Conservation (phyloP, 2,329 filamentous ascomycete species). For the Colletotrichum siamense region DNA sequence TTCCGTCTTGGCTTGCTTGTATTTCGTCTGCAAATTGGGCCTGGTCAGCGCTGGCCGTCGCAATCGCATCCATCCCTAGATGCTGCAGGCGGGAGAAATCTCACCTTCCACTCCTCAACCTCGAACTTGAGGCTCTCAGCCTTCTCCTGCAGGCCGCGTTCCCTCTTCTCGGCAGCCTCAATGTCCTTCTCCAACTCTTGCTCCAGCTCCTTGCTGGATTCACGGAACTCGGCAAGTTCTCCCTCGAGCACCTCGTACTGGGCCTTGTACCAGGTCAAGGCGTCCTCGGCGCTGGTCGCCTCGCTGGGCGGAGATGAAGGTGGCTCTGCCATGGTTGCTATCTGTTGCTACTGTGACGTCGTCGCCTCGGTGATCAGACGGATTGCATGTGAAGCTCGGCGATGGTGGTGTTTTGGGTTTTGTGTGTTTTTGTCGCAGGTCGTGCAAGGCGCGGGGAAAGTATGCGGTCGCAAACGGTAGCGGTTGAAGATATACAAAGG, state of each 20-base stretch:
- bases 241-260: conserved; percentile 93
- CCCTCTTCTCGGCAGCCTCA: conserved; percentile 92
- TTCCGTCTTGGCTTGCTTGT: conserved; percentile 92
- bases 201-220: conserved; percentile 93
- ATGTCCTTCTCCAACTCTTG: conserved; percentile 95
- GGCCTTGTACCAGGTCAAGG: conserved; percentile 91
- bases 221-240: conserved; percentile 92
- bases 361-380: background rate
- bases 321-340: conserved; percentile 57
- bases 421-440: background rate
- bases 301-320: conserved; percentile 67
- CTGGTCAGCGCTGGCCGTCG: conserved; percentile 10
- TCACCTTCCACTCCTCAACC: conserved; percentile 94
- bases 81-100: background rate
- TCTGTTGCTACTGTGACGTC: background rate
- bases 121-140: conserved; percentile 85
- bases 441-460: background rate
- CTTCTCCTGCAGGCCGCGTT: conserved; percentile 85
- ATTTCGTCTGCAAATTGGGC: conserved; percentile 73
- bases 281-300: conserved; percentile 68
- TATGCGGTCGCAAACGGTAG: conserved; percentile 8
- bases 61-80: background rate
- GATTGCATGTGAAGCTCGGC: conserved; percentile 15
- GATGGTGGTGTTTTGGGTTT: background rate
- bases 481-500: conserved; percentile 15